These are phyloP conservation scores for Luzula sylvatica DNA, from an alignment of 176 grass and related monocot species.

Conservation along the genomic window DNA sequence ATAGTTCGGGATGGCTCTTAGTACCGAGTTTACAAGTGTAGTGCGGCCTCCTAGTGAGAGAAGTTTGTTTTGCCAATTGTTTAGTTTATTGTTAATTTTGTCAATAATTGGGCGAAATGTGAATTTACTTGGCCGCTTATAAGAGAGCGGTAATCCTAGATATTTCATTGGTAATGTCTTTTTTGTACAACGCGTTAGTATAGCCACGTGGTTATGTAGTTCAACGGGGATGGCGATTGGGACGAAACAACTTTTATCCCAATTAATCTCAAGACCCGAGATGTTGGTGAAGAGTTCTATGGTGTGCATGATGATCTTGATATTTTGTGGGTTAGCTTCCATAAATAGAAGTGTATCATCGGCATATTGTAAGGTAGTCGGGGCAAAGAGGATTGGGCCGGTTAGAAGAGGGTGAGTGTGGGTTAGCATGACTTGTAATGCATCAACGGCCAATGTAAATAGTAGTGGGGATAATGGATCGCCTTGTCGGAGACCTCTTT, in stretches of 20 bases:
- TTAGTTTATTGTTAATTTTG: background rate
- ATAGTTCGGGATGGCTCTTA: background rate
- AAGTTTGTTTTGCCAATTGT: too few species aligned
- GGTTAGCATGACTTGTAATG: background rate
- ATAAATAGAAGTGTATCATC: too few species aligned
- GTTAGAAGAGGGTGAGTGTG: background rate
- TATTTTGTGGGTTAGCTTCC: background rate
- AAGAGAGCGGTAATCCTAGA: too few species aligned
- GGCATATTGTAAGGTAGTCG: too few species aligned
- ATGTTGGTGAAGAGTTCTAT: too few species aligned
- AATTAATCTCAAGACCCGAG: too few species aligned
- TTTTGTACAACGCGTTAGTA: background rate
- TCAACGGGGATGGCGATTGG: too few species aligned
- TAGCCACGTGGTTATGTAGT: background rate
- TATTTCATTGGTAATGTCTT: background rate
- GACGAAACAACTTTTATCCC: too few species aligned
- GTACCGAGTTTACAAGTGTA: background rate
- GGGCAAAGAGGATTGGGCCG: fast-evolving
- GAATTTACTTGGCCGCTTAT: background rate
- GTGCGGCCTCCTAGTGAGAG: background rate
- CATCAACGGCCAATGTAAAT: background rate
- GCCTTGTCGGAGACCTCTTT: background rate
- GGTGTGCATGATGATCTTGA: background rate
- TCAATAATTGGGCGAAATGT: background rate
- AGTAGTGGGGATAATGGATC: slow-evolving; percentile 10